Evolutionary conservation across 164 flowering plant genomes (phyloP), one percentile per base, ranked within the genome.

Genomic region (Umbilicus rupestris): DNA sequence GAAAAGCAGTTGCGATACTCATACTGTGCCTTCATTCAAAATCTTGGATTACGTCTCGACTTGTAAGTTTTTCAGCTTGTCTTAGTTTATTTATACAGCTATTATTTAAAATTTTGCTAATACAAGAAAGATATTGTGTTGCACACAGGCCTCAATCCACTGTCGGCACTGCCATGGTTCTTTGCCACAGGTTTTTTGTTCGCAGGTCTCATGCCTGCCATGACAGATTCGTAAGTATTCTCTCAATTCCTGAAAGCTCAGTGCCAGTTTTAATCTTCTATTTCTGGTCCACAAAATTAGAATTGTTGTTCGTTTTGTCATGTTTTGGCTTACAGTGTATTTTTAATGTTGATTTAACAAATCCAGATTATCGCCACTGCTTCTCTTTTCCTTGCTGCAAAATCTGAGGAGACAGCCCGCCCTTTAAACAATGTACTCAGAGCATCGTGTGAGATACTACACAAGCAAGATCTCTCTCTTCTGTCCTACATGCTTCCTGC

Each of bases 111-210:
- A 2, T 47, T 29, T 46, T 60, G 15, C 12, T 44, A 14, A 20
- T 55, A 55, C 19, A 55, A 55, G 28, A 29, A 55, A 55, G 5
- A 19, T 28, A 60, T 58, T 24, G 12, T 55, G 31, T 70, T 57
- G 60, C 60, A 74, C 85, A 73, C 89, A 94, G 98, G 85, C 98
- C 98, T 1, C 97, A 91, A 69, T 87, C 93, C 42, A 94, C 98
- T 39, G 79, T 86, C 66, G 98, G 88, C 35, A 86, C 97, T 74
- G 95, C 98, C 20, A 94, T 94, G 93, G 90, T 94, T 71, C 80
- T 94, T 22, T 94, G 98, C 79, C 98, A 94, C 75, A 92, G 98
- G 29, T 94, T 94, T 77, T 94, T 94, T 78, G 84, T 87, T 63
- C 87, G 91, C 37, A 77, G 87, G 63, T 94, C 98, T 19, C 98